Evolutionary conservation across 306 rosid species (phyloP).

Genomic region (Cyclanthera cordifolia): DNA sequence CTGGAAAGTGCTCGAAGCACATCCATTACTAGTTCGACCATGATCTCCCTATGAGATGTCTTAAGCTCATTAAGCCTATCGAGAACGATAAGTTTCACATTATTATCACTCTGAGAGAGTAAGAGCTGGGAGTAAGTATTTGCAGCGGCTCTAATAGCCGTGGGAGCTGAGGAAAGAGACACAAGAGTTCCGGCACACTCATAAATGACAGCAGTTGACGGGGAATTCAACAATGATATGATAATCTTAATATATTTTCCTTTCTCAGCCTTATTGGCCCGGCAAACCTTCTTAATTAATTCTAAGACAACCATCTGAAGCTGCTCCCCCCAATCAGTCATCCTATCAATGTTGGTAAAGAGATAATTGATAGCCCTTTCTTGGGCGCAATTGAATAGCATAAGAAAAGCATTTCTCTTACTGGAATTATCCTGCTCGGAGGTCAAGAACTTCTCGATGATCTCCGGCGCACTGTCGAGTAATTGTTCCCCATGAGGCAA

Average conservation of each 20-base stretch:
- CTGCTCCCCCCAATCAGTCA: conserved; percentile 78
- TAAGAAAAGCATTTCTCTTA: conserved; percentile 86
- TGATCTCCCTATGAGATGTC: conserved; percentile 60
- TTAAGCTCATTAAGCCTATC: conserved; percentile 78
- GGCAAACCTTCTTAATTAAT: conserved; percentile 74
- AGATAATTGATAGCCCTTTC: conserved; percentile 73
- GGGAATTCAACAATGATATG: conserved; percentile 46
- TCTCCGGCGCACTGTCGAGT: conserved; percentile 73
- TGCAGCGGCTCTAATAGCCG: conserved; percentile 84
- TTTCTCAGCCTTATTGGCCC: conserved; percentile 62
- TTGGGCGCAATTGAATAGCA: conserved; percentile 81
- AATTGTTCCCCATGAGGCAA: conserved; percentile 80
- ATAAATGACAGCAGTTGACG: conserved; percentile 73
- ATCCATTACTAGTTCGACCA: conserved; percentile 92
- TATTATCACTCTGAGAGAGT: conserved; percentile 88
- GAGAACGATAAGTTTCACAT: conserved; percentile 80
- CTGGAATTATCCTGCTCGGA: conserved; percentile 72
- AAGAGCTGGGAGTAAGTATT: conserved; percentile 64
- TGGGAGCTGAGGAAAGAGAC: conserved; percentile 78
- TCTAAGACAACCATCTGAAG: conserved; percentile 88
- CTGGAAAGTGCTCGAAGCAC: conserved; percentile 77
- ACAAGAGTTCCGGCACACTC: conserved; percentile 92
- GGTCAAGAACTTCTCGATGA: conserved; percentile 57
- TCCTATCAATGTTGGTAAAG: conserved; percentile 45
- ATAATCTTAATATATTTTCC: conserved; percentile 84